These are phyloP conservation scores for Colletotrichum sp. DNA, from an alignment of 2,329 filamentous ascomycete genomes.

Conservation along the genomic window DNA sequence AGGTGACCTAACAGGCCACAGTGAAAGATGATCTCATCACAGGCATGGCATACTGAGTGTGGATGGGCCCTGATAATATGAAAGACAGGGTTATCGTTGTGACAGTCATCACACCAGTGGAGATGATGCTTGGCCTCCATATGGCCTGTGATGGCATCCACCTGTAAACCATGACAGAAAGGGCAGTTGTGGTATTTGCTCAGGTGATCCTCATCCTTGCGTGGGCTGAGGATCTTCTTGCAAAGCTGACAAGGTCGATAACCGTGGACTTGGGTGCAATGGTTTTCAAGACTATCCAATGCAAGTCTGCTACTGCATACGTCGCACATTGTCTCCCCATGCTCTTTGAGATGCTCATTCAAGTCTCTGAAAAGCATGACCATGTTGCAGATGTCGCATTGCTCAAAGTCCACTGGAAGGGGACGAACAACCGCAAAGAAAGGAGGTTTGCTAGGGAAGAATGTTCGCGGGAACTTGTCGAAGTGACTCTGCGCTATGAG, in stretches of 20 bases:
- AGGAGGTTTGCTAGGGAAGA: background rate
- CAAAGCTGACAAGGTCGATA: background rate
- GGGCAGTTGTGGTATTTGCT: background rate
- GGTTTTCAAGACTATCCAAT: background rate
- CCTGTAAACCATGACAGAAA: background rate
- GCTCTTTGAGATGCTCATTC: background rate
- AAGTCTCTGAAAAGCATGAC: background rate
- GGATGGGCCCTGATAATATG: accelerated
- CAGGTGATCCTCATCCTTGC: accelerated
- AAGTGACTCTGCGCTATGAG: background rate
- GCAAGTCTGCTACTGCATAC: background rate
- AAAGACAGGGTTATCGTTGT: background rate
- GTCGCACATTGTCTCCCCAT: background rate
- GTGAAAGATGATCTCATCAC: background rate
- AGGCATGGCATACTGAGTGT: background rate
- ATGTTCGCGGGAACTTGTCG: background rate
- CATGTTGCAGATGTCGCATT: background rate
- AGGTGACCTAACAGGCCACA: background rate
- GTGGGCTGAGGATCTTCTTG: background rate
- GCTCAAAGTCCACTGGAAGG: background rate
- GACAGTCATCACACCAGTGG: background rate
- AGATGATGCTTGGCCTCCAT: background rate
- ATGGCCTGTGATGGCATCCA: background rate
- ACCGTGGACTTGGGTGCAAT: background rate
- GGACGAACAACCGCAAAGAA: background rate